Percentiles rank a stretch among this genome's conserved stretches.
Evolutionary conservation across 2,329 filamentous ascomycete genomes (phyloP).

Genomic region (Neofusicoccum ribis): DNA sequence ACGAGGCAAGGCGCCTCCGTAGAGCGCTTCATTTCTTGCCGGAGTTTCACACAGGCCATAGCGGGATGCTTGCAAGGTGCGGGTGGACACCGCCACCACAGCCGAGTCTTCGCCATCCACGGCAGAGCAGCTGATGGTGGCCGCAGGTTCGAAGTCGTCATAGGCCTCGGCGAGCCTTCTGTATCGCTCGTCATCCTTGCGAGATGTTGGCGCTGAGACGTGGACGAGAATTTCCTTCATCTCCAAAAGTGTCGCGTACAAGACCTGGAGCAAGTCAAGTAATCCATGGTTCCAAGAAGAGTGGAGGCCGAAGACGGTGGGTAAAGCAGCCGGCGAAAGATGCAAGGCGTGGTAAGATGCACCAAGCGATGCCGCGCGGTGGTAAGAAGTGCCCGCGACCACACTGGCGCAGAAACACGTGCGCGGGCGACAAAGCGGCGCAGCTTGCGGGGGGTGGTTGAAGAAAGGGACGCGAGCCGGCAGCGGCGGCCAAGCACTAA

Average conservation of each 20-base stretch:
- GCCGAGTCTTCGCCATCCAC: neutral
- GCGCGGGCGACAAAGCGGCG: neutral
- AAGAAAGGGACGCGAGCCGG: neutral
- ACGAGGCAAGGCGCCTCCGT: neutral
- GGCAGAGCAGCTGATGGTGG: neutral
- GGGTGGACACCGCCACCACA: neutral
- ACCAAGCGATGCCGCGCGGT: no score
- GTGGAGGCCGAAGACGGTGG: neutral
- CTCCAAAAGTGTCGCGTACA: slow-evolving; percentile 20
- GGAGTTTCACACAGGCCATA: neutral
- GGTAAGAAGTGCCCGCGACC: neutral
- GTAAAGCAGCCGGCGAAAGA: neutral
- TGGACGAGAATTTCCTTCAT: slow-evolving; percentile 49
- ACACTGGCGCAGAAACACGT: neutral
- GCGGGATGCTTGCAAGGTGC: neutral
- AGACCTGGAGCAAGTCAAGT: neutral
- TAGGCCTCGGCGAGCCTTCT: slow-evolving; percentile 44
- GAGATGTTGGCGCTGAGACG: slow-evolving; percentile 45
- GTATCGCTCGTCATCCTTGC: slow-evolving; percentile 44
- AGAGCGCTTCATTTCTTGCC: neutral
- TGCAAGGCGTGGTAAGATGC: neutral
- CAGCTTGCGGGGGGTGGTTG: neutral
- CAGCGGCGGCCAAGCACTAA: neutral
- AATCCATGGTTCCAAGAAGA: slow-evolving; percentile 3
- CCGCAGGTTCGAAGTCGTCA: slow-evolving; percentile 32